Evolutionary conservation across 1,139 yeast genomes (phyloP), one percentile per base, ranked within the genome.

Genomic region (Diutina pseudorugosa): DNA sequence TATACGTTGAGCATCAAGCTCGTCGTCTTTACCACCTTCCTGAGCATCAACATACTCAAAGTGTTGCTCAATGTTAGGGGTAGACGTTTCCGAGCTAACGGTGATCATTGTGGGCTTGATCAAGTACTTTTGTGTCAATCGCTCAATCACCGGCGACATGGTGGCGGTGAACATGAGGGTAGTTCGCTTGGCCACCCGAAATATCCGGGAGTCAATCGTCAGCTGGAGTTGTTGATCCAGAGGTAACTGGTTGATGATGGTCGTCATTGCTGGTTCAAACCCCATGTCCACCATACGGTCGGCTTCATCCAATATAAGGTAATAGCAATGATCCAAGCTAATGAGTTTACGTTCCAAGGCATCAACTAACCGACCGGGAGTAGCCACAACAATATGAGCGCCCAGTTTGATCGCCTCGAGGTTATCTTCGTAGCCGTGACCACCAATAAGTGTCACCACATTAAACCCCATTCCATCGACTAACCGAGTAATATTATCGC

Each of bases 151-250:
- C 0, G 83, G 77, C 0, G 96, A 86, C 79, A 93, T 83, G 0
- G 98, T 93, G 0, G 98, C 98, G 0, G 97, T 87, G 66, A 88
- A 93, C 96, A 93, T 86, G 77, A 89, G 75, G 0, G 95, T 87
- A 51, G 64, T 57, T 52, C 73, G 58, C 51, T 65, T 65, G 2
- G 57, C 49, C 11, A 71, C 55, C 21, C 68, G 60, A 54, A 72
- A 72, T 1, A 67, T 63, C 5, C 55, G 33, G 12, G 54, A 23
- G 18, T 45, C 49, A 18, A 45, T 45, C 0, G 64, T 54, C 9
- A 8, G 20, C 5, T 25, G 20, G 50, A 65, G 58, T 11, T 63
- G 64, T 27, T 62, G 61, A 1, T 67, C 55, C 1, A 62, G 66
- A 7, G 72, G 88, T 41, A 82, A 66, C 23, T 68, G 65, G 8